Conservation (phyloP, 1,284 basidiomycete species). For the Cryptococcus deneoformans region DNA sequence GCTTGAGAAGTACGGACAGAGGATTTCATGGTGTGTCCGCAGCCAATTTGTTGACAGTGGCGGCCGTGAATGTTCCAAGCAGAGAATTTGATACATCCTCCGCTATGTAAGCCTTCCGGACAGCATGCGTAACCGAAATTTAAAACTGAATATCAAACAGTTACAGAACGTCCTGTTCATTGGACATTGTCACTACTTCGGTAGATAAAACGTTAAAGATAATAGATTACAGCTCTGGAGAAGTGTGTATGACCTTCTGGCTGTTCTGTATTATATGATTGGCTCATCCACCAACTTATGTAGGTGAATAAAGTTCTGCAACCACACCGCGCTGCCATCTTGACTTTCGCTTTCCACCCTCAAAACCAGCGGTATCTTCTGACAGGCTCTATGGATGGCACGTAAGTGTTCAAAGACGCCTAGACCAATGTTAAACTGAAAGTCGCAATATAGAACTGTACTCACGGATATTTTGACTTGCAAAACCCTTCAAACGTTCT, state of each 20-base stretch:
- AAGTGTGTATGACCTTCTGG: slow-evolving; percentile 44
- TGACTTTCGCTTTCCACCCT: slow-evolving; percentile 46
- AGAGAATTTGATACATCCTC: slow-evolving; percentile 8
- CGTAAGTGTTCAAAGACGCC: slow-evolving; percentile 23
- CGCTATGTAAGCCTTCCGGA: neutral
- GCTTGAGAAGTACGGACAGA: slow-evolving; percentile 17
- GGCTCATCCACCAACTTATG: neutral
- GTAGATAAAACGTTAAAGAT: slow-evolving; percentile 77
- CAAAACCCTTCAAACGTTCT: slow-evolving; percentile 39
- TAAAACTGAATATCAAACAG: slow-evolving; percentile 4
- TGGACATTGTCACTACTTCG: slow-evolving; percentile 67
- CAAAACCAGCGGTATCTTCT: slow-evolving; percentile 40
- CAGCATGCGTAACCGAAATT: neutral
- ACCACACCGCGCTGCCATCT: slow-evolving; percentile 44
- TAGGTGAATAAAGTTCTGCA: slow-evolving; percentile 40
- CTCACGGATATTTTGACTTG: slow-evolving; percentile 43
- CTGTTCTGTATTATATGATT: neutral
- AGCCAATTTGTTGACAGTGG: slow-evolving; percentile 39
- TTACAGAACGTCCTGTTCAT: slow-evolving; percentile 22
- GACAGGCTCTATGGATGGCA: slow-evolving; percentile 49
- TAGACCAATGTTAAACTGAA: neutral
- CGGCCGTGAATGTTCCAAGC: slow-evolving; percentile 24
- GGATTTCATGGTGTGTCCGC: slow-evolving; percentile 34
- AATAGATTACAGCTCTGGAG: slow-evolving; percentile 72
- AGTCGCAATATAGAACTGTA: slow-evolving; percentile 17